Conservation (phyloP, 1,284 basidiomycete species). For the Ustilago bromivora region DNA sequence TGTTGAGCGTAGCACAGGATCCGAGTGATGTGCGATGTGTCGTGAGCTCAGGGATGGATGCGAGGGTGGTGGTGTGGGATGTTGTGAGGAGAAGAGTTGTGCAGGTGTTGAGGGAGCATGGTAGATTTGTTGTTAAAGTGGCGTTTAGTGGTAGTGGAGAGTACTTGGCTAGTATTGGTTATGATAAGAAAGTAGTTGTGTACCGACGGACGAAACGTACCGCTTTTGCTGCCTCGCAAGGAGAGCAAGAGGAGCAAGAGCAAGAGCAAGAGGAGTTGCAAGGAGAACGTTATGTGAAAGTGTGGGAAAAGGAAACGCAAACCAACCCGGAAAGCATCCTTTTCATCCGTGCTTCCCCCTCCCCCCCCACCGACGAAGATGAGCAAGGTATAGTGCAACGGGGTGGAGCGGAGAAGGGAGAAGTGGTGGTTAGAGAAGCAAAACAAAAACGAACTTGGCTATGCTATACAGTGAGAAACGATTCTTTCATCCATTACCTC, state of each 20-base stretch:
- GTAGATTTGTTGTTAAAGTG: constrained; percentile 61
- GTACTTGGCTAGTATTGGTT: constrained; percentile 61
- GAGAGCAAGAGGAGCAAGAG: constrained; percentile 18
- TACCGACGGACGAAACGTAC: constrained; percentile 41
- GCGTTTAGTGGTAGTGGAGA: constrained; percentile 49
- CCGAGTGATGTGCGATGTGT: constrained; percentile 48
- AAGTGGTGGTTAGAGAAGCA: constrained; percentile 19
- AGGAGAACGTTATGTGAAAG: constrained; percentile 38
- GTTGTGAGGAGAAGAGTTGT: constrained; percentile 36
- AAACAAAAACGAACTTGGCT: constrained; percentile 50
- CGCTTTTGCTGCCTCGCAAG: background rate
- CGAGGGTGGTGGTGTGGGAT: constrained; percentile 62
- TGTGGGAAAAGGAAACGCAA: constrained; percentile 50
- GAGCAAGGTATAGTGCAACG: background rate
- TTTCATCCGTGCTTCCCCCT: constrained; percentile 42
- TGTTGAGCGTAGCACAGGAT: constrained; percentile 57
- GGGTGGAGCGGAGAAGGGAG: background rate
- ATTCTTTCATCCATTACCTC: constrained; percentile 59
- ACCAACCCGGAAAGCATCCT: constrained; percentile 64
- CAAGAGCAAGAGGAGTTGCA: constrained; percentile 30
- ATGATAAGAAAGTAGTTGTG: constrained; percentile 60
- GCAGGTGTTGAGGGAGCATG: constrained; percentile 56
- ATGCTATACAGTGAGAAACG: constrained; percentile 56
- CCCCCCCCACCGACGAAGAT: constrained; percentile 20
- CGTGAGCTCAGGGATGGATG: constrained; percentile 63